phyloP scores from a whole-genome alignment of 75 land plant genomes.

The Pinus tabuliformis region DNA sequence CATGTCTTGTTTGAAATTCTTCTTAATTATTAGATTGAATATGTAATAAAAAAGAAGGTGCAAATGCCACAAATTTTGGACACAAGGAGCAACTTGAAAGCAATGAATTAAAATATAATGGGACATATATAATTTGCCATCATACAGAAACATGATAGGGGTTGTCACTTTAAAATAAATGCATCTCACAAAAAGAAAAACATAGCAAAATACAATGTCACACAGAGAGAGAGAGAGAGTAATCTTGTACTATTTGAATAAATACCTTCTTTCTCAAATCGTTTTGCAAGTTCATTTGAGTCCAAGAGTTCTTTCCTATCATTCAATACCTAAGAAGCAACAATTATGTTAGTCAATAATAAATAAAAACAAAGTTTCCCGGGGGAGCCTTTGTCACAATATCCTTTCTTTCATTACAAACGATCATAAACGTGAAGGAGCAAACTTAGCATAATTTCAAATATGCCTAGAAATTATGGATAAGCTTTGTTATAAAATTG shows the following conservation, averaged over 20 bases:
- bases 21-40: not conserved
- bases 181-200: no score
- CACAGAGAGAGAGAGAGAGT: not conserved
- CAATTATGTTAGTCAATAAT: not conserved
- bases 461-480: not conserved
- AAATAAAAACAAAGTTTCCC: not conserved
- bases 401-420: not conserved
- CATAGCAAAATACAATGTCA: no score
- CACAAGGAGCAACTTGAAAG: not conserved
- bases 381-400: not conserved
- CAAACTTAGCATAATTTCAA: not conserved
- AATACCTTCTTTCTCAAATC: constrained; percentile 59
- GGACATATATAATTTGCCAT: not conserved
- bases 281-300: constrained; percentile 46
- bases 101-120: not conserved
- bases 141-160: not conserved
- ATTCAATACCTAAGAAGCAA: constrained; percentile 55
- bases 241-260: not conserved
- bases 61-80: not conserved
- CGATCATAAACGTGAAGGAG: not conserved
- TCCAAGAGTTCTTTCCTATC: constrained; percentile 49
- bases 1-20: not conserved
- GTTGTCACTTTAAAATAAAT: not conserved
- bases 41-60: not conserved
- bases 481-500: no score